Percentiles rank a stretch among this genome's conserved stretches.
These are phyloP conservation scores for Exophiala oligosperma DNA, from an alignment of 2,329 filamentous ascomycete species.

Conservation along the genomic window DNA sequence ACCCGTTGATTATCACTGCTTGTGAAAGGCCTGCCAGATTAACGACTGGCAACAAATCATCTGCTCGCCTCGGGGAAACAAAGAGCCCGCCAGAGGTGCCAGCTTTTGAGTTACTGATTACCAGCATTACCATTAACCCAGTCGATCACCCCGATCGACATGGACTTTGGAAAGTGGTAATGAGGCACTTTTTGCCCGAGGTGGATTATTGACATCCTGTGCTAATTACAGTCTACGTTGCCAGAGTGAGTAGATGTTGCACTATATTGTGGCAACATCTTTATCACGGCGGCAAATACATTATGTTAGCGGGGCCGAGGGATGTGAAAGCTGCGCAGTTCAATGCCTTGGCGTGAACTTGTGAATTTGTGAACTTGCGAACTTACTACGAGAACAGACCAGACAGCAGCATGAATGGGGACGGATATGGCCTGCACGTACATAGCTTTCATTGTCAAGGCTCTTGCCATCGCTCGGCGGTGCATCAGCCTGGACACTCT, in stretches of 20 bases:
- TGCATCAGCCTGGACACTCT: slow-evolving; percentile 4
- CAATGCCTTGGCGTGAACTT: background rate
- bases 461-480: slow-evolving; percentile 6
- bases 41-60: no score
- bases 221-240: slow-evolving; percentile 1
- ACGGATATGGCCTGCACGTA: slow-evolving; percentile 4
- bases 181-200: no score
- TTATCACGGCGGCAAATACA: slow-evolving; percentile 9
- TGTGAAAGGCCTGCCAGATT: no score
- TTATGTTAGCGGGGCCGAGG: slow-evolving; percentile 2
- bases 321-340: background rate
- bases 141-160: no score
- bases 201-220: background rate
- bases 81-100: no score
- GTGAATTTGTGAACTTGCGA: background rate
- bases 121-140: no score
- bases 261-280: slow-evolving; percentile 11
- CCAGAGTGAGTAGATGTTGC: slow-evolving; percentile 14
- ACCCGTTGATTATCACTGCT: no score
- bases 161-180: no score
- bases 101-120: no score
- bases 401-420: background rate
- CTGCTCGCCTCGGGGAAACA: no score
- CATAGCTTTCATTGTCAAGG: slow-evolving; percentile 16
- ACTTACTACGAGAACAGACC: background rate